Evolutionary conservation across 2,329 filamentous ascomycete genomes (phyloP), one percentile per base, ranked within the genome.

Genomic region (Fonsecaea monophora): DNA sequence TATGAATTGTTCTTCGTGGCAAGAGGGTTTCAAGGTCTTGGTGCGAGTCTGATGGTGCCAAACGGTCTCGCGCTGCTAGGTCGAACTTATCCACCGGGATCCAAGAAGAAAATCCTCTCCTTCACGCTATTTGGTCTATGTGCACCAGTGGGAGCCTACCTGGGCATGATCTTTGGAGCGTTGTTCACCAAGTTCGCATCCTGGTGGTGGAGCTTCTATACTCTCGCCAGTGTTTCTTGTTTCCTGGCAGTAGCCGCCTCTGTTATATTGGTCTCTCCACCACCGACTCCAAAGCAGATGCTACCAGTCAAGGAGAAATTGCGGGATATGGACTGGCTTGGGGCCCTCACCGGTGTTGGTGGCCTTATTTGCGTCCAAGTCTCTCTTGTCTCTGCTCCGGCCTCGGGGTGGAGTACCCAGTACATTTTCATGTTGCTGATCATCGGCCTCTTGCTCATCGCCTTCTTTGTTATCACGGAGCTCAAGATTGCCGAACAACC

Each of bases 41-140:
- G 87, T 0, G 84, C 86, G 0, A 86, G 86, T 2, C 78, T 90
- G 13, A 78, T 83, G 12, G 78, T 89, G 32, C 88, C 88, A 1
- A 90, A 89, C 67, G 86, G 81, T 0, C 75, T 89, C 13, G 87
- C 86, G 3, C 79, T 90, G n/a, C 74, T 90, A 0, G 86, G 85
- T 7, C 78, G 79, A 1, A 80, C 82, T 0, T 89, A 87, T 68
- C 76, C 80, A 0, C 83, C 84, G 0, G 86, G 86, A 1, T 68
- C 69, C 25, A 77, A 76, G 58, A 78, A 82, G 58, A 88, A 88
- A 73, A 82, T 84, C 61, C 83, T 88, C 74, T 81, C 84, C 0
- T 87, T 90, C 68, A 75, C 78, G 0, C 59, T 78, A 3, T 83
- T 82, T 66, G 81, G 79, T 9, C 78, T 77, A 12, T 76, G 75